Evolutionary conservation across 2,329 filamentous ascomycete genomes (phyloP), one percentile per base, ranked within the genome.

Genomic region (Apiospora rasikravindrae): DNA sequence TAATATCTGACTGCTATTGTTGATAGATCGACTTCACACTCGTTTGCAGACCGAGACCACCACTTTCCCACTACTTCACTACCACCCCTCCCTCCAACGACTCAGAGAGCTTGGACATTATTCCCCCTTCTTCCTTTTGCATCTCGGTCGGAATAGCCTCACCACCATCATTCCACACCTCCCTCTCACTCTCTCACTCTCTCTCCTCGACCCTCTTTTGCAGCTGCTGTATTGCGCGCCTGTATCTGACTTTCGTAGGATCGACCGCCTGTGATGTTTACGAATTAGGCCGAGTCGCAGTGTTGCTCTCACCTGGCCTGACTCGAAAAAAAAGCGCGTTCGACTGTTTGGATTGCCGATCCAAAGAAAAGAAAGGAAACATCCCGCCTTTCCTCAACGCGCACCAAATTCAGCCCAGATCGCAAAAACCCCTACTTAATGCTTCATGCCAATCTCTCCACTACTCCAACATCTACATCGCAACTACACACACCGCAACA

Each of bases 101-200:
- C 57, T 40, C 57, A 37, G 57, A 64, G 57, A 64, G 57, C 57
- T 64, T 64, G 57, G 57, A 64, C 57, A 40, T 64, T 64, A n/a
- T n/a, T n/a, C n/a, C n/a, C 57, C 57, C 22, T 40, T 64, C 33
- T 40, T 49, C 11, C 57, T 22, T 64, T 64, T 64, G 37, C 57
- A 40, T 33, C 24, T 64, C 33, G 33, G 57, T 64, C 57, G 33
- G 57, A 64, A 64, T 64, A 64, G 33, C 57, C 57, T 64, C 57
- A n/a, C 22, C 57, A 40, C 19, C 57, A 40, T 64, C 29, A 61
- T 61, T 61, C 26, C 53, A 57, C 33, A 16, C 7, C 53, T 33
- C 51, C 11, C 13, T 11, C 49, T 14, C 49, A 26, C 51, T 57
- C 49, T 13, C 51, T 29, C 51, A 33, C 51, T 33, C 51, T 19